Evolutionary conservation across 2,329 filamentous ascomycete species (phyloP).

Genomic region (Cytospora schulzeri): DNA sequence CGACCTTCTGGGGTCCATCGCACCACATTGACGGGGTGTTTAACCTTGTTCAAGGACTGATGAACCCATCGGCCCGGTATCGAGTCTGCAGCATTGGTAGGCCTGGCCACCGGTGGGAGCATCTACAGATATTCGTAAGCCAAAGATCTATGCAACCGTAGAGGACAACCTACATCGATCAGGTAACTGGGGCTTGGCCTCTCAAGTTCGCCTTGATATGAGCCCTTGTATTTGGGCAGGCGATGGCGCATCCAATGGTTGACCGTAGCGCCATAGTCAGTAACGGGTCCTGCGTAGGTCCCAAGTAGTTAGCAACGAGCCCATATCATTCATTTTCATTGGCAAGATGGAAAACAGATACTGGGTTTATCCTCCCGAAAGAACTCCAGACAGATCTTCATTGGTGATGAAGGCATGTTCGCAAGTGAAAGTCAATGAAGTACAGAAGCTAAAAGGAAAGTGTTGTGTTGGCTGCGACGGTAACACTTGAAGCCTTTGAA

Average conservation of each 20-base stretch:
- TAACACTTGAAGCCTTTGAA: not conserved
- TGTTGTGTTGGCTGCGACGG: not conserved
- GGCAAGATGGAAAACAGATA: slow-evolving; percentile 11
- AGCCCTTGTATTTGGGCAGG: slow-evolving; percentile 72
- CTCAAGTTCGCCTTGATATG: slow-evolving; percentile 74
- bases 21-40: slow-evolving; percentile 95
- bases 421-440: not conserved
- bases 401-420: slow-evolving; percentile 3
- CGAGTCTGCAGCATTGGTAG: slow-evolving; percentile 76
- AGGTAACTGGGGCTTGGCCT: slow-evolving; percentile 87
- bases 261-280: slow-evolving; percentile 88
- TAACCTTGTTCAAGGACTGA: slow-evolving; percentile 97
- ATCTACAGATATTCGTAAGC: slow-evolving; percentile 58
- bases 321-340: slow-evolving; percentile 6
- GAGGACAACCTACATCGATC: slow-evolving; percentile 68
- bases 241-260: slow-evolving; percentile 90
- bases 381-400: slow-evolving; percentile 24
- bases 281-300: slow-evolving; percentile 71
- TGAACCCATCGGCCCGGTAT: slow-evolving; percentile 95
- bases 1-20: slow-evolving; percentile 97
- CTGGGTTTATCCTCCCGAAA: slow-evolving; percentile 8
- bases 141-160: not conserved
- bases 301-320: slow-evolving; percentile 1
- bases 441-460: too few relatives aligned
- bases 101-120: slow-evolving; percentile 78